Percentiles rank a stretch among this genome's conserved stretches.
Evolutionary conservation across 2,329 filamentous ascomycete genomes (phyloP).

Genomic region (Salinomyces thailandicus): DNA sequence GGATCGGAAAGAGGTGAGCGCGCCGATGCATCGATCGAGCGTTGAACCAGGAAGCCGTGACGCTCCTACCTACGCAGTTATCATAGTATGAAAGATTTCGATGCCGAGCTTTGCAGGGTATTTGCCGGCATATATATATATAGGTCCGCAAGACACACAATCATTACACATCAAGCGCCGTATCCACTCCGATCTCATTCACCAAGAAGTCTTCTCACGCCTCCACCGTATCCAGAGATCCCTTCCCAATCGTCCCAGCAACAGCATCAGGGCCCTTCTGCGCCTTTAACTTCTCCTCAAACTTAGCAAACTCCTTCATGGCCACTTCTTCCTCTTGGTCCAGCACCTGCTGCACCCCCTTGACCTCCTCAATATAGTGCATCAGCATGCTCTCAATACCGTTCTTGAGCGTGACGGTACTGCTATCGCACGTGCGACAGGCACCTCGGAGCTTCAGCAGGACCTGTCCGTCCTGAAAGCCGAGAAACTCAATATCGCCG

Average conservation of each 20-base stretch:
- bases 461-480: slow-evolving; percentile 72
- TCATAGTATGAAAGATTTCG: too few species aligned
- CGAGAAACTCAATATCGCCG: slow-evolving; percentile 90
- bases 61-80: too few species aligned
- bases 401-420: slow-evolving; percentile 92
- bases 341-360: slow-evolving; percentile 80
- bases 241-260: slow-evolving; percentile 40
- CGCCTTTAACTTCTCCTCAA: slow-evolving; percentile 70
- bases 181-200: background rate
- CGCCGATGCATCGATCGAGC: too few species aligned
- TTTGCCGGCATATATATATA: too few species aligned
- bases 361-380: slow-evolving; percentile 81
- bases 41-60: too few species aligned
- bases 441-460: slow-evolving; percentile 70
- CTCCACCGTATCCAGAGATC: slow-evolving; percentile 40
- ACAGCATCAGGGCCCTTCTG: slow-evolving; percentile 46
- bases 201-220: too few species aligned
- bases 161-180: background rate
- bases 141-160: too few species aligned
- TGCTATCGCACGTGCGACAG: slow-evolving; percentile 91
- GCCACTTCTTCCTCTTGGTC: slow-evolving; percentile 88
- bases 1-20: too few species aligned
- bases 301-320: slow-evolving; percentile 79
- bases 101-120: too few species aligned
- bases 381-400: slow-evolving; percentile 98